These are phyloP conservation scores for Rhododendron simsii DNA, from an alignment of 148 eudicot genomes.

Conservation along the genomic window DNA sequence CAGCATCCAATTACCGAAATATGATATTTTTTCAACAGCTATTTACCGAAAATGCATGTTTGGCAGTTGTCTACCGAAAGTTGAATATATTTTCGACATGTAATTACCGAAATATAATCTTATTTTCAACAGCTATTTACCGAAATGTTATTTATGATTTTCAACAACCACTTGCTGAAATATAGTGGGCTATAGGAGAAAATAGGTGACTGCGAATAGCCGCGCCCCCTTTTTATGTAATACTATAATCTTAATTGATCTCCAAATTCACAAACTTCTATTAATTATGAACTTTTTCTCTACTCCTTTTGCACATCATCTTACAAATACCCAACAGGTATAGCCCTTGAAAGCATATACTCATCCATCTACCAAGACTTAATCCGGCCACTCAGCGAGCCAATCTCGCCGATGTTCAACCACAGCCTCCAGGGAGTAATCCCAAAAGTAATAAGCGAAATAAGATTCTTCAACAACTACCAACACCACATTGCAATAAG, in stretches of 20 bases:
- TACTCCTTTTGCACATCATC: neutral
- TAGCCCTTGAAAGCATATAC: conserved; percentile 64
- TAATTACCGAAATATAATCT: too few relatives aligned
- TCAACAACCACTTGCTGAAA: too few relatives aligned
- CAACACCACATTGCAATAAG: conserved; percentile 79
- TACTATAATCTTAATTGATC: neutral
- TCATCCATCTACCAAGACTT: conserved; percentile 74
- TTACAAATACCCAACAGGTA: conserved; percentile 10
- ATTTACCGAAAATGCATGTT: too few relatives aligned
- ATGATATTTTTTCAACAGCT: too few relatives aligned
- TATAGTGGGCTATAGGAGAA: too few relatives aligned
- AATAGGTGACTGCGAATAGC: too few relatives aligned
- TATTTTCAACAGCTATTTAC: too few relatives aligned
- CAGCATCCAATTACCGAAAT: too few relatives aligned
- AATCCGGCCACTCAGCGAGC: conserved; percentile 46
- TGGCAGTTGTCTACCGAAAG: too few relatives aligned
- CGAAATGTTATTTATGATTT: too few relatives aligned
- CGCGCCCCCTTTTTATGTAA: too few relatives aligned
- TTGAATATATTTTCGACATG: too few relatives aligned
- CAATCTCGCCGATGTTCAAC: conserved; percentile 53
- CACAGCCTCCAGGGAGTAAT: conserved; percentile 46
- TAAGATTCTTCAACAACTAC: conserved; percentile 66
- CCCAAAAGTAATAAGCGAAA: conserved; percentile 69
- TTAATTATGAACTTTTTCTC: neutral
- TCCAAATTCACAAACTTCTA: neutral